A percentile compares a stretch with the other conserved stretches of the same genome.
phyloP scores from a whole-genome alignment of 371 early-diverging fungal species.

The Mucor circinelloides region DNA sequence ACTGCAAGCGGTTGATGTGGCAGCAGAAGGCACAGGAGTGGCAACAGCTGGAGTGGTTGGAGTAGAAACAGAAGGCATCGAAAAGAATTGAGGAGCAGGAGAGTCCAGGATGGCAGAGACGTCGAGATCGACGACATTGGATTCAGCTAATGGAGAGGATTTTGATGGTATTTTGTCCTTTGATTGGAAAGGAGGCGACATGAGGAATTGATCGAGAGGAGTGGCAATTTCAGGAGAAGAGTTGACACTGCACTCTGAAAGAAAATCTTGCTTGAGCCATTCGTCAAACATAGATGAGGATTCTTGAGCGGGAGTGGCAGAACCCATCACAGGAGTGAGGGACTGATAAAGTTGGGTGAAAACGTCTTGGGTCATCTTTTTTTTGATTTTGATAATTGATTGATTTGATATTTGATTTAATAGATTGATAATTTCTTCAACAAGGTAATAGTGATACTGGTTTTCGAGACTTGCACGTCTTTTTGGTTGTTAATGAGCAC shows the following conservation, averaged over 20 bases:
- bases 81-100: constrained; percentile 13
- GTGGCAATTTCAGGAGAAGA: constrained; percentile 34
- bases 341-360: constrained; percentile 40
- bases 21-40: constrained; percentile 6
- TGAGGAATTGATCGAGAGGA: constrained; percentile 30
- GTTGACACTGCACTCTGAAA: constrained; percentile 23
- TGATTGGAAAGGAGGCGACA: constrained; percentile 27
- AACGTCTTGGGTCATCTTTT: constrained; percentile 31
- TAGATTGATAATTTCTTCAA: constrained; percentile 4
- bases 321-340: constrained; percentile 20
- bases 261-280: constrained; percentile 33
- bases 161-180: constrained; percentile 13
- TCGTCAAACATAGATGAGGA: constrained; percentile 30
- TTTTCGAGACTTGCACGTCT: constrained; percentile 38
- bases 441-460: constrained; percentile 18
- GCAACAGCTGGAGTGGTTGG: background rate
- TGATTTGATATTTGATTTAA: background rate
- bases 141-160: background rate
- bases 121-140: constrained; percentile 18
- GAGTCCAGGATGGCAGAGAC: constrained; percentile 32
- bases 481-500: constrained; percentile 20
- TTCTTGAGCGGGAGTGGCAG: constrained; percentile 13
- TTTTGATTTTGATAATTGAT: background rate
- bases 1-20: constrained; percentile 1
- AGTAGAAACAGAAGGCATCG: background rate